Percentiles rank a stretch among this genome's conserved stretches.
These are phyloP conservation scores for Selaginella moellendorffii DNA, from an alignment of 75 land plant species.

Conservation along the genomic window DNA sequence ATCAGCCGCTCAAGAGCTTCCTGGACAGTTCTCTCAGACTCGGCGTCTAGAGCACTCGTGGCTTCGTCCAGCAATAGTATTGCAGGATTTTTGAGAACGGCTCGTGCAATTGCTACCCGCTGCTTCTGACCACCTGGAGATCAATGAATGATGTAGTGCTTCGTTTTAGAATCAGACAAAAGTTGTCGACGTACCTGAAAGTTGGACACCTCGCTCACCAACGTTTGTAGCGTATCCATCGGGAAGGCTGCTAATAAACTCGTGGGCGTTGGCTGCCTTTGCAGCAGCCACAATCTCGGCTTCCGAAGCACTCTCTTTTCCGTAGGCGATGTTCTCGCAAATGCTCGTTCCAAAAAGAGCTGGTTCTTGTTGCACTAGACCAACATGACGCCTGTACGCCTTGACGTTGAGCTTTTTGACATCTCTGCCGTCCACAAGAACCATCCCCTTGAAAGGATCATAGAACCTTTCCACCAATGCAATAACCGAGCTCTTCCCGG, in stretches of 20 bases:
- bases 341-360: constrained; percentile 6
- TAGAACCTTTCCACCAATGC: constrained; percentile 5
- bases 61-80: constrained; percentile 89
- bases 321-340: constrained; percentile 1
- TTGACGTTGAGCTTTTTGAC: background rate
- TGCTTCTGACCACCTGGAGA: constrained; percentile 99
- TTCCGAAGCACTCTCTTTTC: background rate
- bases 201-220: constrained; percentile 88
- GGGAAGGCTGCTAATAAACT: background rate
- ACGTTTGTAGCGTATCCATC: constrained; percentile 40
- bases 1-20: constrained; percentile 84
- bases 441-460: background rate
- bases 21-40: constrained; percentile 82
- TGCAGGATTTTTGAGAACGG: constrained; percentile 92
- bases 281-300: constrained; percentile 14
- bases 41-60: constrained; percentile 91
- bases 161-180: too few species aligned
- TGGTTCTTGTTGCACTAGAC: background rate
- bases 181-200: too few species aligned
- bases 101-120: constrained; percentile 92
- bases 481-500: constrained; percentile 11
- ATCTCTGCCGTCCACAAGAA: constrained; percentile 6
- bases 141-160: too few species aligned
- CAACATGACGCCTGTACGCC: background rate
- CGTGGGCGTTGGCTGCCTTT: constrained; percentile 31